Evolutionary conservation across 108 stramenopile species (phyloP).

Genomic region (Discostella pseudostelligera): DNA sequence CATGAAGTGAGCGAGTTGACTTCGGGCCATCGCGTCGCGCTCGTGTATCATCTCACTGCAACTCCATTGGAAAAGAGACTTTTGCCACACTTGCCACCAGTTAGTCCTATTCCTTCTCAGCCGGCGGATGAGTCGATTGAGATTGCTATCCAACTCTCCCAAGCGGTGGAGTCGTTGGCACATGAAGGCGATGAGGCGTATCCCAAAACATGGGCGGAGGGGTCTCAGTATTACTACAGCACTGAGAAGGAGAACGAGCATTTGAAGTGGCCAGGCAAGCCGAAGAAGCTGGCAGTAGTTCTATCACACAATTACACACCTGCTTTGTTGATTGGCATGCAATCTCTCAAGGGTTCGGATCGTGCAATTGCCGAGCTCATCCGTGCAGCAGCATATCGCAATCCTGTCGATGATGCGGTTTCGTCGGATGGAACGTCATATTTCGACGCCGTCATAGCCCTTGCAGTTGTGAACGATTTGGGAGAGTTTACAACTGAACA

Average conservation of each 20-base stretch:
- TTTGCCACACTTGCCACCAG: conserved; percentile 2
- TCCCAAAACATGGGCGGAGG: not conserved
- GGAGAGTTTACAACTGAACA: conserved; percentile 1
- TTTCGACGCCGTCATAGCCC: conserved; percentile 16
- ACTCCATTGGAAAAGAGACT: conserved; percentile 2
- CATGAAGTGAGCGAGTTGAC: conserved; percentile 23
- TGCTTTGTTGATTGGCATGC: conserved; percentile 1
- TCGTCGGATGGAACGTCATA: not conserved
- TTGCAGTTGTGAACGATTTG: conserved; percentile 3
- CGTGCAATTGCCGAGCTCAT: conserved; percentile 8
- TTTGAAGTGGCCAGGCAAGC: not conserved
- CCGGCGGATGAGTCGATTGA: conserved; percentile 17
- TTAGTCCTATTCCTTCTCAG: conserved; percentile 11
- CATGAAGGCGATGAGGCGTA: not conserved
- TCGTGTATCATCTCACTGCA: conserved; percentile 21
- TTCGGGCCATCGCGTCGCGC: conserved; percentile 10
- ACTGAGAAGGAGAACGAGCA: not conserved
- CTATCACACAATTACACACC: conserved; percentile 16
- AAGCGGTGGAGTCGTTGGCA: conserved; percentile 4
- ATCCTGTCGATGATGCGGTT: conserved; percentile 2
- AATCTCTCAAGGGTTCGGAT: conserved; percentile 10
- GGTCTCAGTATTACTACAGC: no score
- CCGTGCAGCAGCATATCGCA: conserved; percentile 9
- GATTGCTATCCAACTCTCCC: conserved; percentile 7
- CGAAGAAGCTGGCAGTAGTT: conserved; percentile 18